These are phyloP conservation scores for Agrocybe chaxingu DNA, from an alignment of 768 basidiomycete species.

Conservation along the genomic window DNA sequence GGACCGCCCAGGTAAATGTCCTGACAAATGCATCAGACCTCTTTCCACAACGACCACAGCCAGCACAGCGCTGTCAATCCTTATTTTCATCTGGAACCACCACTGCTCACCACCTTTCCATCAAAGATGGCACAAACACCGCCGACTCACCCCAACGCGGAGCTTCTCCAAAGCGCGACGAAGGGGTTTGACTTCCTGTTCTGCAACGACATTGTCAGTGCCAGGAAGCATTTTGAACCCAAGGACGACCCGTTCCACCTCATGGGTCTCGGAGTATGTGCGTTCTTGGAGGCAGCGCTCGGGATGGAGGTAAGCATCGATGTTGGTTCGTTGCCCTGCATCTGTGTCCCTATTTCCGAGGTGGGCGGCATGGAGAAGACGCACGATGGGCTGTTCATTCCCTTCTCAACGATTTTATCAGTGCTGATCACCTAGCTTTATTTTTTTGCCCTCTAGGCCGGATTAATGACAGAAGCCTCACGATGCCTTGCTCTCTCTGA, in stretches of 20 bases:
- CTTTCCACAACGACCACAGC: too few relatives aligned
- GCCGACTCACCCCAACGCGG: constrained; percentile 22
- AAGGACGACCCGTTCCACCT: constrained; percentile 67
- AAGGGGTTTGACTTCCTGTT: constrained; percentile 69
- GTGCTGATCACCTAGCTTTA: background rate
- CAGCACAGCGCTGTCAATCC: too few relatives aligned
- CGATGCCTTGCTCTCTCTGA: constrained; percentile 55
- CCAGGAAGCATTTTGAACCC: constrained; percentile 46
- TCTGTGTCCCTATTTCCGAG: too few relatives aligned
- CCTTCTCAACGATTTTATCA: too few relatives aligned
- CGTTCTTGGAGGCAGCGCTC: constrained; percentile 73
- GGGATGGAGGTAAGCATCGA: constrained; percentile 66
- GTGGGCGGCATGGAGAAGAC: too few relatives aligned
- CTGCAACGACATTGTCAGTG: constrained; percentile 58
- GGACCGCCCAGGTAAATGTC: too few relatives aligned
- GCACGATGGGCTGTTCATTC: too few relatives aligned
- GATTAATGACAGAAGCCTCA: constrained; percentile 62
- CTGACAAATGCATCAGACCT: too few relatives aligned
- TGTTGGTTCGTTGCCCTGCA: too few relatives aligned
- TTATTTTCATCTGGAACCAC: too few relatives aligned
- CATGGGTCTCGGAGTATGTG: constrained; percentile 67
- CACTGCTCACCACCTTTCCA: too few relatives aligned
- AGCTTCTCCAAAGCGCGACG: constrained; percentile 34
- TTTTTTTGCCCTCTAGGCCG: constrained; percentile 33
- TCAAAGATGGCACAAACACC: too few relatives aligned